These are phyloP conservation scores for Abrus pulchellus DNA, from an alignment of 306 rosid species.

Conservation along the genomic window DNA sequence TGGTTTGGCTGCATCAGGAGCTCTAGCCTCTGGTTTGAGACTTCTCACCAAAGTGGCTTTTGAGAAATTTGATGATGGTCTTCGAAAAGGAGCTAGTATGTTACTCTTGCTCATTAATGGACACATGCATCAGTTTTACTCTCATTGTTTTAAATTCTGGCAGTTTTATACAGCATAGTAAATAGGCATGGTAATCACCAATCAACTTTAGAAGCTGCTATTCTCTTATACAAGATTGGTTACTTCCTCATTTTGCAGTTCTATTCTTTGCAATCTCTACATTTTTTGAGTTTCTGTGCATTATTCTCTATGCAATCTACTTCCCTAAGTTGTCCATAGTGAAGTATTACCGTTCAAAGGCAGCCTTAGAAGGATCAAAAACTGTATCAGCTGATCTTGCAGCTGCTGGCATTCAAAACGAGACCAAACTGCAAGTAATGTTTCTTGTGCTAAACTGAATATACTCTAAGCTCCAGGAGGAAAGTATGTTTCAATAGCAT, in stretches of 20 bases:
- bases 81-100: slow-evolving; percentile 84
- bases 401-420: slow-evolving; percentile 65
- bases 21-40: slow-evolving; percentile 68
- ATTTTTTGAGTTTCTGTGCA: slow-evolving; percentile 66
- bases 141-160: not conserved
- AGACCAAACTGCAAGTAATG: slow-evolving; percentile 53
- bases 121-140: not conserved
- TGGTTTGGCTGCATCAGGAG: slow-evolving; percentile 83
- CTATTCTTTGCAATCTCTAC: slow-evolving; percentile 68
- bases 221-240: not conserved
- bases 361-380: slow-evolving; percentile 82
- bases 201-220: not conserved
- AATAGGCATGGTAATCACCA: not conserved
- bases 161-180: not conserved
- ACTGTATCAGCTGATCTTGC: slow-evolving; percentile 88
- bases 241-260: slow-evolving; percentile 58
- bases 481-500: not conserved
- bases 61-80: slow-evolving; percentile 67
- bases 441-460: not conserved
- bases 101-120: not conserved
- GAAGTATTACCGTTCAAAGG: slow-evolving; percentile 76
- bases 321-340: slow-evolving; percentile 79
- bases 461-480: not conserved
- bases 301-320: slow-evolving; percentile 67
- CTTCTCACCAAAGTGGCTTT: slow-evolving; percentile 67